Percentiles rank a stretch among this genome's conserved stretches.
These are phyloP conservation scores for Boletus vermiculosoides DNA, from an alignment of 768 basidiomycete species.

Conservation along the genomic window DNA sequence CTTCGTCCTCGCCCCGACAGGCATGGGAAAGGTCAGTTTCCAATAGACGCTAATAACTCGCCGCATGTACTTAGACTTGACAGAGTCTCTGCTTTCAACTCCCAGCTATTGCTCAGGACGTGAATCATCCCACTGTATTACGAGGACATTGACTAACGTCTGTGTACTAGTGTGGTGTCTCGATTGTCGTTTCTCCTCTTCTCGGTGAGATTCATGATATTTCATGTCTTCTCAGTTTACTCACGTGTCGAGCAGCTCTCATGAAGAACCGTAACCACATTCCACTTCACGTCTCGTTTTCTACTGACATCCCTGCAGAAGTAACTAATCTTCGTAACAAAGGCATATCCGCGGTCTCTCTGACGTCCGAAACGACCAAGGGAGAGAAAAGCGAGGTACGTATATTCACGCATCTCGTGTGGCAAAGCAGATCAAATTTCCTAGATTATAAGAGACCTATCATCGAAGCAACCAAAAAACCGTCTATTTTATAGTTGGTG, in stretches of 20 bases:
- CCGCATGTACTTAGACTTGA: no score
- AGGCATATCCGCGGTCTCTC: constrained; percentile 54
- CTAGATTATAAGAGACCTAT: constrained; percentile 50
- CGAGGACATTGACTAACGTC: no score
- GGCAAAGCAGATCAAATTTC: neutral
- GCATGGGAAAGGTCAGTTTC: no score
- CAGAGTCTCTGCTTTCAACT: no score
- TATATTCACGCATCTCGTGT: neutral
- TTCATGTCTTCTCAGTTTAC: neutral
- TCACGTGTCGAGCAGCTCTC: constrained; percentile 26
- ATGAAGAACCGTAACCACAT: constrained; percentile 48
- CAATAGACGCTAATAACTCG: no score
- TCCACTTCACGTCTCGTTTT: neutral
- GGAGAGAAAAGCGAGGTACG: constrained; percentile 55
- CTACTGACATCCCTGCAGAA: constrained; percentile 43
- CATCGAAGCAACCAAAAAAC: constrained; percentile 54
- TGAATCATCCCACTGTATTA: no score
- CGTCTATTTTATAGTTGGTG: no score
- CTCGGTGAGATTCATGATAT: no score
- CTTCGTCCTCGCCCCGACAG: no score
- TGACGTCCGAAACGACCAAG: constrained; percentile 63
- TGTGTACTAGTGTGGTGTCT: no score
- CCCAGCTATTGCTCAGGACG: no score
- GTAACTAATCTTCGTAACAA: constrained; percentile 56
- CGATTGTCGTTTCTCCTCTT: no score